Base-by-base conservation (phyloP, 139 green algal species). In the Auxenochlorella pyrenoidosa region DNA sequence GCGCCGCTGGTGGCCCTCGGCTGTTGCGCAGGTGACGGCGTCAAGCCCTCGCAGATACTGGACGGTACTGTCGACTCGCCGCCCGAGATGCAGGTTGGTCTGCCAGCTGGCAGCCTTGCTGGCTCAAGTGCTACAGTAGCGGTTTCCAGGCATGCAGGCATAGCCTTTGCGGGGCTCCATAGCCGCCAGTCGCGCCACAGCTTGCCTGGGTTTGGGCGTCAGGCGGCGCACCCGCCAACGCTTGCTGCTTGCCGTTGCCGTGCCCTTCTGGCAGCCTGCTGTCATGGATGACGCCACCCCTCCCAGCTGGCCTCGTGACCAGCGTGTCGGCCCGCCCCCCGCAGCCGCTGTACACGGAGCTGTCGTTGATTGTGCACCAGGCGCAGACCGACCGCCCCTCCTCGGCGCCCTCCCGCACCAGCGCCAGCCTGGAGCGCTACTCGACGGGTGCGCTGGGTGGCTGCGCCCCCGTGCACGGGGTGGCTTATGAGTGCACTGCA, bases 1-100 rank as follows among this genome's bases (percentile, higher is more conserved):
- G 47, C 47, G 47, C 47, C 10, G 47, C 47, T 54, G 47, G 47
- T 10, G 47, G 8, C 47, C 47, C 10, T 54, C 8, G 6, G 47
- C 47, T 54, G 6, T 10, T 54, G 47, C 47, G 47, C 47, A 54
- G 47, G 47, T 12, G 77, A 73, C 51, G 63, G 58, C 5, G 73
- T 79, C 8, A 83, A 73, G 72, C 80, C 87, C 15, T 38, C 38
- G 3, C 60, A 82, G 43, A 88, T 90, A 34, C 51, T 90, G 32
- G 24, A 43, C 15, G 86, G 77, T 6, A 72, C 43, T 5, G 34
- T 90, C 0, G 41, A 63, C 58, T 38, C 79, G 71, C 87, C 87
- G 6, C 26, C 68, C 12, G 87, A 90, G 81, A 88, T 90, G 60
- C 80, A 88, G 47, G 63, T 84, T 47, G 38, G 85, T 66, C 36